phyloP scores from a whole-genome alignment of 805 yeast species.

The Lachancea nothofagi region DNA sequence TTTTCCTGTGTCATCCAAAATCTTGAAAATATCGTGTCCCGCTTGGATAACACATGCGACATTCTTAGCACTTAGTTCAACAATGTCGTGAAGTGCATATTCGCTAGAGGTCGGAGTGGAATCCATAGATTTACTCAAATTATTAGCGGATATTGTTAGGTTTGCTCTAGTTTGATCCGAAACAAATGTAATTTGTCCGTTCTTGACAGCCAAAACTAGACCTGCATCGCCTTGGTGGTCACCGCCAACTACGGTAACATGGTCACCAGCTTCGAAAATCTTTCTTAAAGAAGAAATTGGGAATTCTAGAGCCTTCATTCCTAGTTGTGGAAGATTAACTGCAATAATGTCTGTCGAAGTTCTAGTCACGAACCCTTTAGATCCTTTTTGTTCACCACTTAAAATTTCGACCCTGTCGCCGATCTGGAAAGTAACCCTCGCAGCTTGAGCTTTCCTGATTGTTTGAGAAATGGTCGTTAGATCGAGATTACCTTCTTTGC shows the following conservation, averaged over 20 bases:
- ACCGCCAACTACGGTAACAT: constrained; percentile 87
- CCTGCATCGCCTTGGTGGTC: constrained; percentile 93
- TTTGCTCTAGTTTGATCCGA: constrained; percentile 87
- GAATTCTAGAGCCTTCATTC: constrained; percentile 57
- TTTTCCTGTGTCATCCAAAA: constrained; percentile 78
- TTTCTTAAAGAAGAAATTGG: constrained; percentile 81
- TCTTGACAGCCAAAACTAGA: constrained; percentile 74
- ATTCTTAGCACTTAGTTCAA: constrained; percentile 75
- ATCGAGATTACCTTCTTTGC: constrained; percentile 82
- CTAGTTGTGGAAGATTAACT: constrained; percentile 45
- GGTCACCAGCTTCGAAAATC: constrained; percentile 86
- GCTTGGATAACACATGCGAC: constrained; percentile 89
- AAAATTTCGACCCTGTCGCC: constrained; percentile 92
- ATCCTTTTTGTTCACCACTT: constrained; percentile 89
- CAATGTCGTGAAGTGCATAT: constrained; percentile 84
- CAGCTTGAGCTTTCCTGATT: constrained; percentile 58
- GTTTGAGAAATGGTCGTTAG: constrained; percentile 80
- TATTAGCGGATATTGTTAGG: constrained; percentile 87
- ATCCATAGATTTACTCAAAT: constrained; percentile 86
- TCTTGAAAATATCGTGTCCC: constrained; percentile 78
- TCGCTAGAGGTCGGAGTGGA: constrained; percentile 68
- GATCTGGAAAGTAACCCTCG: constrained; percentile 67
- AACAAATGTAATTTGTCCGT: constrained; percentile 82
- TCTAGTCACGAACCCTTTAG: constrained; percentile 69
- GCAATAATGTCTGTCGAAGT: constrained; percentile 60